Evolutionary conservation across 106 monocot genomes (phyloP).

Genomic region (Platanthera zijinensis): DNA sequence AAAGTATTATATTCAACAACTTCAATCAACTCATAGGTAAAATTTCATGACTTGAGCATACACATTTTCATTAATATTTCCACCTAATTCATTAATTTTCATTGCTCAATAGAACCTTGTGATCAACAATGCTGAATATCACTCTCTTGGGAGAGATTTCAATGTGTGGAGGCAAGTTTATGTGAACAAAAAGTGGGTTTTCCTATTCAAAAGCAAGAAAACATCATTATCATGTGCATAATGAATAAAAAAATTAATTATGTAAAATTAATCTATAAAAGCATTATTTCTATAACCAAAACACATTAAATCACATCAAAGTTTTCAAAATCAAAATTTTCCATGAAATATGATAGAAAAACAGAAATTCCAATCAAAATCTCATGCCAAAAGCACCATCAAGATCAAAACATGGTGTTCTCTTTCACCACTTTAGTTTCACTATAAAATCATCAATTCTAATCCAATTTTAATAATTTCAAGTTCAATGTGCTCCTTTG

Average conservation of each 20-base stretch:
- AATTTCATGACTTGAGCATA: neutral
- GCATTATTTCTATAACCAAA: neutral
- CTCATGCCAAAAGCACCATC: neutral
- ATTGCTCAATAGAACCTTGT: neutral
- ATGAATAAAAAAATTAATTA: neutral
- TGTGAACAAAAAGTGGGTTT: neutral
- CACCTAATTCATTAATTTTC: neutral
- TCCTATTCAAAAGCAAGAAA: neutral
- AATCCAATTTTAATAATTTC: constrained; percentile 18
- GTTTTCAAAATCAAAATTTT: neutral
- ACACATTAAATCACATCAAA: neutral
- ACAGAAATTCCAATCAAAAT: neutral
- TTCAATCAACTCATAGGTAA: neutral
- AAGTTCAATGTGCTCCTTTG: constrained; percentile 9
- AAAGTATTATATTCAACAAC: neutral
- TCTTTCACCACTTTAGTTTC: neutral
- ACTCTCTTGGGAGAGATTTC: neutral
- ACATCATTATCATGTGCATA: neutral
- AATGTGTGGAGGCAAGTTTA: neutral
- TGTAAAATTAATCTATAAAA: neutral
- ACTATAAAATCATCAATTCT: constrained; percentile 2
- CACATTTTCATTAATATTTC: neutral
- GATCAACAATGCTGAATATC: neutral
- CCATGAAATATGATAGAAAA: neutral
- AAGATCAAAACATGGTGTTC: constrained; percentile 12